Evolutionary conservation across 208 protist species (phyloP), one percentile per base, ranked within the genome.

Genomic region (Trypanosoma melophagium): DNA sequence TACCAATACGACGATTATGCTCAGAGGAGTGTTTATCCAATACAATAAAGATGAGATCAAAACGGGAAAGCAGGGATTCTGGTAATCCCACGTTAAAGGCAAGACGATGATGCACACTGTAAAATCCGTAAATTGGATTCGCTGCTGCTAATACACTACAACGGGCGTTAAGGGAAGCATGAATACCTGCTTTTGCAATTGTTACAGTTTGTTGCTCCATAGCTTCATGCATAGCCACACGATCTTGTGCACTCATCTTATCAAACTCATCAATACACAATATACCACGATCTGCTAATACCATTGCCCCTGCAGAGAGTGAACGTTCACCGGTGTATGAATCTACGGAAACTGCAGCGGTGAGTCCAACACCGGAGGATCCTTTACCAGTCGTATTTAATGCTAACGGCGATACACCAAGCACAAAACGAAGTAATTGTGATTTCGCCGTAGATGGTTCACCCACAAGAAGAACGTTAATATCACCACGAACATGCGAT

Each of bases 201-300:
- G 99, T 99, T 1, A 99, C 98, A 0, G 98, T 99, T 79, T 99
- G 98, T 82, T 99, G 99, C 82, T 99, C 99, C 98, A 99, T 99
- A 21, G 98, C 99, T 85, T 99, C 96, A 80, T 98, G 96, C 88
- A 98, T 98, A 5, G 96, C 94, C n/a, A 97, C 92, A 28, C 92
- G 83, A 80, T 99, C 99, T 25, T 92, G 79, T 42, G 97, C 83
- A 45, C 74, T 84, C 99, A 99, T 99, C 84, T 99, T 99, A 77
- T 99, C 99, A 80, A 99, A 99, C 81, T 99, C 99, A 81, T 99
- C 99, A 59, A 99, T 98, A 80, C 98, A 99, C 19, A 99, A 87
- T 49, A 99, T 91, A 35, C 99, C 98, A 35, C 98, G 78, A 77
- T 99, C 99, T 0, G 98, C 99, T 8, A 99, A 86, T 3, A 99